Evolutionary conservation across 768 basidiomycete species (phyloP), one percentile per base, ranked within the genome.

Genomic region (Vishniacozyma victoriae): DNA sequence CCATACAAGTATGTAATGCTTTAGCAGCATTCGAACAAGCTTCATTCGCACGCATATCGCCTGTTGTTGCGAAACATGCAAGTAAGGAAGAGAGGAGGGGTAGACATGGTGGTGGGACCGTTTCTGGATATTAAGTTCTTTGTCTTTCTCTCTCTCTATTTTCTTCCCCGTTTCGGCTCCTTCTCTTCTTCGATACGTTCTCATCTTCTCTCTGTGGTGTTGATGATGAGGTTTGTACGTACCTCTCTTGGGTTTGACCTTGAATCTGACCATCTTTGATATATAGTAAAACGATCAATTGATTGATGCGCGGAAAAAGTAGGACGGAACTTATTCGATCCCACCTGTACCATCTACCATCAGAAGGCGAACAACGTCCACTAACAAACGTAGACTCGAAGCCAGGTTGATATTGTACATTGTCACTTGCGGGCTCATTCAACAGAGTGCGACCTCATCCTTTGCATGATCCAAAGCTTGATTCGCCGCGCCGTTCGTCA

Each of bases 31-130:
- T 53, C 3, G 64, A 56, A 43, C 70, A 72, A n/a, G 50, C 46
- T n/a, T 47, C 48, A 9, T 52, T 58, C 26, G 60, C 52, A 41
- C 60, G 36, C 9, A 68, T 36, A 43, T 70, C 70, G 4, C 64
- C 67, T 3, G 59, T 58, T 5, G 64, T 59, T 3, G 70, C 70
- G 55, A 72, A 70, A 49, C 70, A 72, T 27, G 63, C 64, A 7
- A 72, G 51, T 20, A 72, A 62, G 23, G 64, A 47, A 22, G 60
- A 52, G n/a, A 72, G 51, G 48, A 64, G 66, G n/a, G 60, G 44
- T 15, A 57, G 57, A 49, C 70, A 72, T 9, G 64, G 61, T 12
- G 56, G 44, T 13, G 52, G 46, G 51, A 52, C 51, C 20, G 47
- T 35, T 23, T 59, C 65, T 64, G 41, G n/a, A n/a, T n/a, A 33